Base-by-base conservation (phyloP, 2,329 filamentous ascomycete species). In the Coniella vitis region DNA sequence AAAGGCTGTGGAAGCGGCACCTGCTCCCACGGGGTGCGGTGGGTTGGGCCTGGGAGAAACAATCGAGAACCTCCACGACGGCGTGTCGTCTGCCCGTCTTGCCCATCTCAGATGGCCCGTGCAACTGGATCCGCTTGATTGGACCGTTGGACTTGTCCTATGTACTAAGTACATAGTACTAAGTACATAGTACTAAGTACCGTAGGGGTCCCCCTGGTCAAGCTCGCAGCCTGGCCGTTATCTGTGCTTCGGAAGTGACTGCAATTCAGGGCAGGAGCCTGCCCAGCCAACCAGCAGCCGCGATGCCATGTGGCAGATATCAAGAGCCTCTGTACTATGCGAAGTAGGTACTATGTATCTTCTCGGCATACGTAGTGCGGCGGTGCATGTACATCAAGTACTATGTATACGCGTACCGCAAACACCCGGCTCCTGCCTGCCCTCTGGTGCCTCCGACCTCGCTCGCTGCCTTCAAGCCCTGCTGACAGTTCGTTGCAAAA, bases 231-330 rank as follows among this genome's bases (percentile, higher is more conserved):
- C 25, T 38, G 20, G 37, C 20, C 40, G 31, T 44, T 44, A 44
- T 45, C 40, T 45, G n/a, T n/a, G 20, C 41, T 20, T 45, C 47
- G 47, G 47, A 45, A 25, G 20, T 25, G 35, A 49, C 36, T 49
- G 47, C 47, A 34, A 36, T 49, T 49, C 47, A 45, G 20, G 47
- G 47, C 47, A 49, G 47, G 47, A 49, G 47, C 16, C 29, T 32
- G 25, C 17, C 9, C 9, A 35, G 47, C 47, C 39, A 49, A 49
- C 44, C 39, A 44, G n/a, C 25, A 17, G 19, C 8, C 22, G 17
- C 35, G 7, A 21, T 12, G 7, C n/a, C 46, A 36, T 31, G 37
- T 39, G 35, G 17, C 14, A 20, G 14, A n/a, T n/a, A 12, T 21
- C 13, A 7, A n/a, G 5, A 13, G 7, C n/a, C 29, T 17, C n/a